A percentile compares a stretch with the other conserved stretches of the same genome.
phyloP scores from a whole-genome alignment of 2,329 filamentous ascomycete genomes.

The Stemphylium lycopersici region DNA sequence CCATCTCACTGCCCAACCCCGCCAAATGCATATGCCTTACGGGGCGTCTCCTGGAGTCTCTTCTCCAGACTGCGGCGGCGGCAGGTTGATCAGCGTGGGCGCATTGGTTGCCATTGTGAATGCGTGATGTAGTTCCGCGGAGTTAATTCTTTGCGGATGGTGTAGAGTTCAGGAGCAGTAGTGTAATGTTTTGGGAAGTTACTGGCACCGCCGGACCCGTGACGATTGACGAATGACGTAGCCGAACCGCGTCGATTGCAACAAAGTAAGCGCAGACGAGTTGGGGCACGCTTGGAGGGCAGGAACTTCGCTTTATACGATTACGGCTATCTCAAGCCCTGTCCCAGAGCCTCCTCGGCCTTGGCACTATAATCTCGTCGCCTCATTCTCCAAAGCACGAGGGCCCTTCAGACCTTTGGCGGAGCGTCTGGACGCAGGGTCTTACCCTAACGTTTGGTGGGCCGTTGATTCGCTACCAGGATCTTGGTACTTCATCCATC shows the following conservation, averaged over 20 bases:
- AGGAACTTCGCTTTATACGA: neutral
- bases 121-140: neutral
- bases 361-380: neutral
- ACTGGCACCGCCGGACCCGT: constrained; percentile 9
- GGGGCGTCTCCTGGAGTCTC: constrained; percentile 89
- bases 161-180: constrained; percentile 13
- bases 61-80: constrained; percentile 79
- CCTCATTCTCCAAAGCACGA: constrained; percentile 6
- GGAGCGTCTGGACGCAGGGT: constrained; percentile 12
- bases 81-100: constrained; percentile 81
- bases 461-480: constrained; percentile 11
- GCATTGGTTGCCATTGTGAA: constrained; percentile 46
- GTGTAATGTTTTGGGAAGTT: constrained; percentile 6
- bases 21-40: constrained; percentile 59
- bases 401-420: constrained; percentile 8
- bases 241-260: constrained; percentile 1
- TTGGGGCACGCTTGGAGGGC: neutral
- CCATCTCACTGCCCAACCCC: constrained; percentile 9
- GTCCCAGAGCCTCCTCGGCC: neutral
- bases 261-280: neutral
- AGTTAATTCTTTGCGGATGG: constrained; percentile 3
- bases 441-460: constrained; percentile 7
- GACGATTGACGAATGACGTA: constrained; percentile 18
- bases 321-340: neutral
- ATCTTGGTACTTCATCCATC: neutral